These are phyloP conservation scores for Torulaspora microellipsoides DNA, from an alignment of 805 yeast genomes.

Conservation along the genomic window DNA sequence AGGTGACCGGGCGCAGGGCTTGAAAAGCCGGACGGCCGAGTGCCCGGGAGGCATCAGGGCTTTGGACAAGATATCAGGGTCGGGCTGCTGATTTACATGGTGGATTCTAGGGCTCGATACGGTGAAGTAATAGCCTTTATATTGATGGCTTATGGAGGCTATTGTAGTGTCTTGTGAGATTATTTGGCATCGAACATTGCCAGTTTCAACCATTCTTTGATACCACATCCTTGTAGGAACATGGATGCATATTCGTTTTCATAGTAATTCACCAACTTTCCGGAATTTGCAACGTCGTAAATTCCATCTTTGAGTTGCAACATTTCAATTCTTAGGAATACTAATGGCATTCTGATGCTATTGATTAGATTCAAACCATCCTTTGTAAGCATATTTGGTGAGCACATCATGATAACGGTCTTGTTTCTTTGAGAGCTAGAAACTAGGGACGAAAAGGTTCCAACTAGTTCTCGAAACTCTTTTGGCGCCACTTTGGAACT, in stretches of 20 bases:
- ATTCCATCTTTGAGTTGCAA: constrained; percentile 10
- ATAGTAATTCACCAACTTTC: constrained; percentile 29
- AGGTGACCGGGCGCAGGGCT: no score
- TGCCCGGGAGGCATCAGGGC: no score
- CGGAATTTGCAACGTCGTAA: constrained; percentile 27
- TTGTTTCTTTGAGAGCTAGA: constrained; percentile 16
- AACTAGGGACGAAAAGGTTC: constrained; percentile 27
- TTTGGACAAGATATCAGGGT: no score
- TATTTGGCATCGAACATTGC: constrained; percentile 5
- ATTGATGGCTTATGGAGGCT: no score
- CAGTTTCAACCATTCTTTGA: constrained; percentile 30
- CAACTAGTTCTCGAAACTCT: constrained; percentile 33
- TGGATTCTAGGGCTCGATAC: no score
- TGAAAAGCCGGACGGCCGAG: no score
- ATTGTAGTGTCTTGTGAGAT: no score
- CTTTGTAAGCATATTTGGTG: constrained; percentile 31
- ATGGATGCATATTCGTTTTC: constrained; percentile 30
- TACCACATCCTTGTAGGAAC: constrained; percentile 25
- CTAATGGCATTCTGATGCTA: constrained; percentile 25
- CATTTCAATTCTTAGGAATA: constrained; percentile 30
- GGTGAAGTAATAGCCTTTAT: no score
- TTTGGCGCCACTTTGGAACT: constrained; percentile 28
- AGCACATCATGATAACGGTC: constrained; percentile 30
- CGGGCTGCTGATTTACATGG: no score
- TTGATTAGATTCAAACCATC: constrained; percentile 31